Percentiles rank a stretch among this genome's conserved stretches.
Evolutionary conservation across 2,329 filamentous ascomycete species (phyloP).

Genomic region (Didymosphaeria variabile): DNA sequence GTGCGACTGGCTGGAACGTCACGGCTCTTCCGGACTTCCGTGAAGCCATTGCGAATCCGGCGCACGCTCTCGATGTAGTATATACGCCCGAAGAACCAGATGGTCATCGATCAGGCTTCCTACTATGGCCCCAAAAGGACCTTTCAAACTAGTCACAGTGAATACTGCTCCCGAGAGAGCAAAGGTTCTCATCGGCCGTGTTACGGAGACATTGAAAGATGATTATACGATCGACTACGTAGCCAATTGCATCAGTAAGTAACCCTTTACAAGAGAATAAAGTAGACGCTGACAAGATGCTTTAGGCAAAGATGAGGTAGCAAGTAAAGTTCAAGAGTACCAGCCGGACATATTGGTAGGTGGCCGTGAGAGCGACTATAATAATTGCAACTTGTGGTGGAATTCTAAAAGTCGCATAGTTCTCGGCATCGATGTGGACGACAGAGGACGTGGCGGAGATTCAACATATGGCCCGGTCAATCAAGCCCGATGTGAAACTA

Average conservation of each 20-base stretch:
- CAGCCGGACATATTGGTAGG: slow-evolving; percentile 65
- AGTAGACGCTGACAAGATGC: slow-evolving; percentile 7
- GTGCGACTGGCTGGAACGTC: too few relatives aligned
- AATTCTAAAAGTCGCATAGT: background rate
- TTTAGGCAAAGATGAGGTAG: slow-evolving; percentile 64
- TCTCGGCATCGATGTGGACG: background rate
- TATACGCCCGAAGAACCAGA: background rate
- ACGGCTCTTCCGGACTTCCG: background rate
- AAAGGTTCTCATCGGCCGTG: slow-evolving; percentile 66
- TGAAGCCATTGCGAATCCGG: background rate
- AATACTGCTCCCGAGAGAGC: slow-evolving; percentile 73
- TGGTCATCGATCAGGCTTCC: background rate
- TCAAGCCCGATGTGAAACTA: slow-evolving; percentile 58
- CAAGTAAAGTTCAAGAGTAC: slow-evolving; percentile 59
- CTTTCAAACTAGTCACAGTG: slow-evolving; percentile 72
- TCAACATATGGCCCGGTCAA: slow-evolving; percentile 52
- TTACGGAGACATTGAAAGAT: slow-evolving; percentile 70
- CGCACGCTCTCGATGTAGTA: background rate
- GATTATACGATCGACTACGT: slow-evolving; percentile 69
- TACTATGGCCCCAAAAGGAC: slow-evolving; percentile 49
- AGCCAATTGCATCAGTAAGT: slow-evolving; percentile 68
- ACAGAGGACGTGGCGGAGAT: slow-evolving; percentile 35
- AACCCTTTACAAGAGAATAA: background rate
- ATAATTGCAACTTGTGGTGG: background rate
- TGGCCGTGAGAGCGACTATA: background rate